Evolutionary conservation across 1,284 basidiomycete genomes (phyloP).

Genomic region (Acaromyces ingoldii): DNA sequence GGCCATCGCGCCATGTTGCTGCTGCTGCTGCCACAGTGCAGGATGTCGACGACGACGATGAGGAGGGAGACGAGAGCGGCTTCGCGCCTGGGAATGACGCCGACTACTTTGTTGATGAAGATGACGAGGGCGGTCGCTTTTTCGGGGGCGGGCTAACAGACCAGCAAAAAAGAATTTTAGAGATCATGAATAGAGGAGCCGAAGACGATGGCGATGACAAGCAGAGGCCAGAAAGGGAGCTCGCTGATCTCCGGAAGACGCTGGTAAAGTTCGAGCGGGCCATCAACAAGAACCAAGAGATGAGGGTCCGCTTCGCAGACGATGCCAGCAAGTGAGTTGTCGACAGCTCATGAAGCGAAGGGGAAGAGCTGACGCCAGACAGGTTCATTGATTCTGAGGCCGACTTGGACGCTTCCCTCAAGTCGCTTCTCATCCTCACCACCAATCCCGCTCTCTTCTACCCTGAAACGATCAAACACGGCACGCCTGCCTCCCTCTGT

Average conservation of each 20-base stretch:
- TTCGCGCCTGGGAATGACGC: conserved; percentile 14
- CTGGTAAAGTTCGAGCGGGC: conserved; percentile 79
- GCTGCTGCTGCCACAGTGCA: conserved; percentile 6
- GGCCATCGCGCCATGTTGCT: conserved; percentile 1
- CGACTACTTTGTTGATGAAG: conserved; percentile 39
- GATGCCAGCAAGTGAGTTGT: conserved; percentile 40
- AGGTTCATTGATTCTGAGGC: conserved; percentile 99
- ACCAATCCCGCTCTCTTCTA: conserved; percentile 79
- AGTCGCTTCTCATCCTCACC: conserved; percentile 74
- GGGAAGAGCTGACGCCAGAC: background rate
- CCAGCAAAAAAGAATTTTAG: conserved; percentile 42
- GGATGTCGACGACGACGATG: conserved; percentile 14
- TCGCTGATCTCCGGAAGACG: conserved; percentile 65
- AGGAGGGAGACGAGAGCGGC: conserved; percentile 9
- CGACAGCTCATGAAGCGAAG: background rate
- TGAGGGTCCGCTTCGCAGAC: conserved; percentile 60
- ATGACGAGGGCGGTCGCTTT: conserved; percentile 46
- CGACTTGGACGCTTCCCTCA: conserved; percentile 80
- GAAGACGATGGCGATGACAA: conserved; percentile 6
- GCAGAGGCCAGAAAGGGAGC: conserved; percentile 8
- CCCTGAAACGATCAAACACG: conserved; percentile 77
- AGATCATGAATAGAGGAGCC: conserved; percentile 36
- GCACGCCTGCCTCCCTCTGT: conserved; percentile 65
- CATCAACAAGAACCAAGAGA: conserved; percentile 87
- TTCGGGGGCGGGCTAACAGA: conserved; percentile 45